These are phyloP conservation scores for Trapa bicornis DNA, from an alignment of 345 rosid species.

Conservation along the genomic window DNA sequence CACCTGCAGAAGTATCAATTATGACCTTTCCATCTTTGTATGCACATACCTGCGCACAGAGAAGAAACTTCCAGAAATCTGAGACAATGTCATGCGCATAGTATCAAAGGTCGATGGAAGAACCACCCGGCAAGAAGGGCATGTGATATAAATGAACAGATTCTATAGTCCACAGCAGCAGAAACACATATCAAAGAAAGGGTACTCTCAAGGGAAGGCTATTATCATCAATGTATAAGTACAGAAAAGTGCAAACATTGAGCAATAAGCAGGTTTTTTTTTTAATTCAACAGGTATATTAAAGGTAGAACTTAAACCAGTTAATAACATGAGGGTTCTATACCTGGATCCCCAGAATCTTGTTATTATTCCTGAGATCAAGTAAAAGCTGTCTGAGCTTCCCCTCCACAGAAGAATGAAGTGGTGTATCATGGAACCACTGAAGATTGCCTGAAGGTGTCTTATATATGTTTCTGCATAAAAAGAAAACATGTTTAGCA, in stretches of 20 bases:
- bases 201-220: no score
- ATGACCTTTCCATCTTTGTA: constrained; percentile 89
- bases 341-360: constrained; percentile 92
- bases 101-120: not conserved
- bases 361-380: constrained; percentile 62
- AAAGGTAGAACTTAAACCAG: not conserved
- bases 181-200: not conserved
- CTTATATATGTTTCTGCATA: constrained; percentile 44
- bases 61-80: constrained; percentile 6
- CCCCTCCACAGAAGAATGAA: constrained; percentile 67
- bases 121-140: not conserved
- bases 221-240: no score
- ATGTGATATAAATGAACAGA: not conserved
- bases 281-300: not conserved
- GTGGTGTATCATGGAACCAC: constrained; percentile 61
- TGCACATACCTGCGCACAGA: constrained; percentile 63
- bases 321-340: not conserved
- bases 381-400: constrained; percentile 68
- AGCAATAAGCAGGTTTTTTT: not conserved
- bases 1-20: constrained; percentile 95
- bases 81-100: not conserved
- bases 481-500: not conserved
- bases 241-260: not conserved
- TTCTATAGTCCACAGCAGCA: not conserved
- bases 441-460: constrained; percentile 46